These are phyloP conservation scores for Dipteronia dyeriana DNA, from an alignment of 345 rosid genomes.

Conservation along the genomic window DNA sequence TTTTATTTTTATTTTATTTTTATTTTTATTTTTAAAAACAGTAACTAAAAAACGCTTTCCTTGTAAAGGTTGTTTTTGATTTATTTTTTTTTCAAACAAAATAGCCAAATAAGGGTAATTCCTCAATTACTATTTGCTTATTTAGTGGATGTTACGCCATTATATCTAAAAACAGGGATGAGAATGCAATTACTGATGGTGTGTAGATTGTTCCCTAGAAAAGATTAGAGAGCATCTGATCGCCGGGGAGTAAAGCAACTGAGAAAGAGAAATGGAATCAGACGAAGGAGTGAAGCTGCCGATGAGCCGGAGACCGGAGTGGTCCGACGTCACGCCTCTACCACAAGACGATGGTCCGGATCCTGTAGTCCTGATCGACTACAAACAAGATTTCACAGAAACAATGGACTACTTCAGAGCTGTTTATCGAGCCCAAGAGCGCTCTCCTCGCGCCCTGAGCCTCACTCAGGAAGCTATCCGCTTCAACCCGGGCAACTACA, in stretches of 20 bases:
- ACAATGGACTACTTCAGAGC: conserved; percentile 93
- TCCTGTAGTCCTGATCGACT: conserved; percentile 80
- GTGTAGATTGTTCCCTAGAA: no score
- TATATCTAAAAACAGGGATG: no score
- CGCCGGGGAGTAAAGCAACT: background rate
- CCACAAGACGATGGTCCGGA: conserved; percentile 85
- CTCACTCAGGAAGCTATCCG: conserved; percentile 66
- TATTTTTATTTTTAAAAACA: no score
- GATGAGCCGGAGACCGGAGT: conserved; percentile 60
- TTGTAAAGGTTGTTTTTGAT: no score
- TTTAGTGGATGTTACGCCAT: no score
- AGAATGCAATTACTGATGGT: no score
- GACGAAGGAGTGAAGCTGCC: conserved; percentile 33
- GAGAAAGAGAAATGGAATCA: conserved; percentile 32
- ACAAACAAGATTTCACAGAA: conserved; percentile 76
- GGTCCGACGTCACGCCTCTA: conserved; percentile 73
- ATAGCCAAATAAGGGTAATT: no score
- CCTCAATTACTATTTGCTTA: no score
- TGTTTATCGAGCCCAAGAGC: conserved; percentile 65
- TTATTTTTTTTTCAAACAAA: no score
- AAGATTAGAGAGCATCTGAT: no score
- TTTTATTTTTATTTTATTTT: no score
- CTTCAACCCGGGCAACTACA: conserved; percentile 84
- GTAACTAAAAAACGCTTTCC: no score
- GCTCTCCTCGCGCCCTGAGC: conserved; percentile 70